These are phyloP conservation scores for Phytophthora ohioensis DNA, from an alignment of 352 stramenopile genomes.

Conservation along the genomic window DNA sequence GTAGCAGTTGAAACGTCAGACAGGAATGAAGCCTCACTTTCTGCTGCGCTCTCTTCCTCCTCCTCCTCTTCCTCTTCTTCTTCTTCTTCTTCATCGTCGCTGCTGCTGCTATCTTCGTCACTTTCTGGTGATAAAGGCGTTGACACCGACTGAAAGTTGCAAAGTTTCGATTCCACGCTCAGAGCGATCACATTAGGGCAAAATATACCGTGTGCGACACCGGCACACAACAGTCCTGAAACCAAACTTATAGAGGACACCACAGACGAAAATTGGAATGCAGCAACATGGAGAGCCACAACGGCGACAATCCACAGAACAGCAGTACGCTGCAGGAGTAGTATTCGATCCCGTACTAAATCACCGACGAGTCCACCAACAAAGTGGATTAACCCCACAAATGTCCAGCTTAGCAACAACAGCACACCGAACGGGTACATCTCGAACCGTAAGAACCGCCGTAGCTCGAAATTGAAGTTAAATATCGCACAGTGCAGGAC, in stretches of 20 bases:
- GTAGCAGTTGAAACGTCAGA: conserved; percentile 24
- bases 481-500: conserved; percentile 73
- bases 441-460: conserved; percentile 57
- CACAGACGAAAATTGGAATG: conserved; percentile 33
- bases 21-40: conserved; percentile 36
- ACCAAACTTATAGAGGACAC: conserved; percentile 47
- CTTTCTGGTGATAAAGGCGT: conserved; percentile 24
- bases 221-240: conserved; percentile 47
- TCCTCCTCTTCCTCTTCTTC: too few species aligned
- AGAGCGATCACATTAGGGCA: conserved; percentile 65
- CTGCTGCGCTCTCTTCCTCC: conserved; percentile 32
- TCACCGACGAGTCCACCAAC: conserved; percentile 61
- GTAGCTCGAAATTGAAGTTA: conserved; percentile 65
- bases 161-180: conserved; percentile 42
- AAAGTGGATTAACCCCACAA: conserved; percentile 64
- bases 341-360: conserved; percentile 53
- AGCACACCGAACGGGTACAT: conserved; percentile 60
- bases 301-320: conserved; percentile 61
- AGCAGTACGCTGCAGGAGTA: conserved; percentile 47
- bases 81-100: conserved; percentile 1
- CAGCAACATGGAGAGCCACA: conserved; percentile 52
- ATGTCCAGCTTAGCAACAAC: conserved; percentile 63
- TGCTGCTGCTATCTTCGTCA: conserved; percentile 26
- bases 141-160: conserved; percentile 4
- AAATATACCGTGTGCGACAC: conserved; percentile 58